Evolutionary conservation across 345 rosid genomes (phyloP).

Genomic region (Firmiana major): DNA sequence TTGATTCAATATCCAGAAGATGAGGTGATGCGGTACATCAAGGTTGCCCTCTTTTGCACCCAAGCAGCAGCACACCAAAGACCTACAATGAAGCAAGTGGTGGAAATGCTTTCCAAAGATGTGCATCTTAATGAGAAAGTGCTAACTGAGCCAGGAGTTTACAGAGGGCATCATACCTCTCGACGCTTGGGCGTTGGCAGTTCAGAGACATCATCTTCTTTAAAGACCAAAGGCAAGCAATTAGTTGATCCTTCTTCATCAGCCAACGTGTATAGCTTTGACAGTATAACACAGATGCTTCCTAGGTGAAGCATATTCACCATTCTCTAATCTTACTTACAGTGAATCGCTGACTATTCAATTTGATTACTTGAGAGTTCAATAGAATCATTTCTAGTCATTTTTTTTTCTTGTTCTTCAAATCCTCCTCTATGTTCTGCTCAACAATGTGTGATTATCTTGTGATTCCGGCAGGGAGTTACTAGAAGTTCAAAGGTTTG

Average conservation of each 20-base stretch:
- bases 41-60: constrained; percentile 80
- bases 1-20: constrained; percentile 50
- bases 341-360: neutral
- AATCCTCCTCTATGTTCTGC: neutral
- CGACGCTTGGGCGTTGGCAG: constrained; percentile 22
- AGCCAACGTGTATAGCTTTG: constrained; percentile 16
- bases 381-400: neutral
- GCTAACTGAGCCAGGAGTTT: constrained; percentile 66
- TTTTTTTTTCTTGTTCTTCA: neutral
- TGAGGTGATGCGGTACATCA: constrained; percentile 61
- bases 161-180: constrained; percentile 26
- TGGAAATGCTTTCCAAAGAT: constrained; percentile 77
- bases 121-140: constrained; percentile 61
- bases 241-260: constrained; percentile 28
- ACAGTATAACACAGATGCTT: constrained; percentile 42
- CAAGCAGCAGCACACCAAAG: constrained; percentile 68
- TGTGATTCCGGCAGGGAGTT: neutral
- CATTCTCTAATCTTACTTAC: neutral
- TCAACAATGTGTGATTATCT: neutral
- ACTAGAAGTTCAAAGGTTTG: neutral
- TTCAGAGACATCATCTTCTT: constrained; percentile 44
- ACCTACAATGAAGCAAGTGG: constrained; percentile 79
- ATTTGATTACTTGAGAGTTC: neutral
- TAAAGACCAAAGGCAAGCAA: constrained; percentile 41
- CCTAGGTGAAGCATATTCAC: constrained; percentile 49